Conservation (phyloP, 441 rosid species). For the Corymbia citriodora region DNA sequence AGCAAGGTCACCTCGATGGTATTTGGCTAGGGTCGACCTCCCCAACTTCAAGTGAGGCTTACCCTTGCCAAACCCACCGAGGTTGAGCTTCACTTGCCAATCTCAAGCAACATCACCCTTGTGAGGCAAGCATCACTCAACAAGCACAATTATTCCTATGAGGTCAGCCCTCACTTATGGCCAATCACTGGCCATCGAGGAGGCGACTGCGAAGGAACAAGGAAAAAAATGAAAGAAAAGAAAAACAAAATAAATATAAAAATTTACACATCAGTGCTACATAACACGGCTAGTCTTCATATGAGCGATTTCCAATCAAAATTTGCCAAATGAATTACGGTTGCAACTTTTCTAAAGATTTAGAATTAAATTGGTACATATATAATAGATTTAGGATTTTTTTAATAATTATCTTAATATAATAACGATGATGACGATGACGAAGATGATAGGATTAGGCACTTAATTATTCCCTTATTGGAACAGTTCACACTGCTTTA, state of each 20-base stretch:
- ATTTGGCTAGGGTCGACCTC: background rate
- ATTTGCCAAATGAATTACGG: too few relatives aligned
- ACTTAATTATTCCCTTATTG: background rate
- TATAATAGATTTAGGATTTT: too few relatives aligned
- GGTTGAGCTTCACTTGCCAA: too few relatives aligned
- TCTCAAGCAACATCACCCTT: background rate
- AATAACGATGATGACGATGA: background rate
- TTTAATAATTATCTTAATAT: too few relatives aligned
- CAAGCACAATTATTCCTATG: background rate
- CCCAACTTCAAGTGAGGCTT: background rate
- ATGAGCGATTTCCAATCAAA: background rate
- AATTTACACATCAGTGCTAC: rapidly evolving
- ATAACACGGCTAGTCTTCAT: rapidly evolving
- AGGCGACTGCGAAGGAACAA: rapidly evolving
- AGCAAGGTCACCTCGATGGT: rapidly evolving
- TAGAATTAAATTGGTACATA: too few relatives aligned
- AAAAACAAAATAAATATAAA: too few relatives aligned
- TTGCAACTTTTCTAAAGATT: background rate
- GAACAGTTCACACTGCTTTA: background rate
- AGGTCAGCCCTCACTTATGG: background rate
- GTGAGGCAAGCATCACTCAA: background rate
- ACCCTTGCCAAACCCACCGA: background rate
- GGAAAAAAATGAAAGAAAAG: too few relatives aligned
- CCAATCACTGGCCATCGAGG: background rate
- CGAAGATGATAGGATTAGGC: background rate